phyloP scores from a whole-genome alignment of 2,329 filamentous ascomycete genomes.

The Fusarium staphyleae region DNA sequence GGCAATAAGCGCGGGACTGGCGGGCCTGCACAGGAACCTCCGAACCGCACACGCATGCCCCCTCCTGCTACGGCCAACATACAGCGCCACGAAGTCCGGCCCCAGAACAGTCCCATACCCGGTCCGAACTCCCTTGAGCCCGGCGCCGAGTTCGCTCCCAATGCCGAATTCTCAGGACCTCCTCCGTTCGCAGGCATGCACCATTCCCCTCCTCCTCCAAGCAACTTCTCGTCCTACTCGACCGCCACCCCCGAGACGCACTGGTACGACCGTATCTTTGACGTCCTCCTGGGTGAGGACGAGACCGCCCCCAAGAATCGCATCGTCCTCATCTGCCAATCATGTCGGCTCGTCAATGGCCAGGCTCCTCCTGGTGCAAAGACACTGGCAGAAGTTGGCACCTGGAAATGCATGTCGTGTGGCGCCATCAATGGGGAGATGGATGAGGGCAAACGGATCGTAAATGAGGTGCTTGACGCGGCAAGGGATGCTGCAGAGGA shows the following conservation, averaged over 20 bases:
- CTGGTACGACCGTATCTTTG: conserved; percentile 96
- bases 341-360: conserved; percentile 90
- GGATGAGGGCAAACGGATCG: conserved; percentile 75
- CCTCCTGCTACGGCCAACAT: conserved; percentile 72
- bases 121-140: conserved; percentile 46
- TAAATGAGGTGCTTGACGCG: conserved; percentile 66
- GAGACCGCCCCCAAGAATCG: conserved; percentile 92
- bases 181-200: conserved; percentile 47
- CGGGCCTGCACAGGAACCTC: conserved; percentile 24
- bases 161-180: conserved; percentile 55
- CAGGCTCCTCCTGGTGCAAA: conserved; percentile 90
- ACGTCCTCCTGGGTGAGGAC: conserved; percentile 92
- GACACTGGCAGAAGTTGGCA: conserved; percentile 78
- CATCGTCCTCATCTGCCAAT: conserved; percentile 81
- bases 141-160: conserved; percentile 75
- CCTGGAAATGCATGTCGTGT: conserved; percentile 90
- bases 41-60: conserved; percentile 56
- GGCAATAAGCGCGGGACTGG: conserved; percentile 20
- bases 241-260: conserved; percentile 56
- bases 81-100: conserved; percentile 49
- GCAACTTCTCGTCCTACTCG: conserved; percentile 26
- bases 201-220: conserved; percentile 23
- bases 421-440: conserved; percentile 81
- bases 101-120: conserved; percentile 43
- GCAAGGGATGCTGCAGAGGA: conserved; percentile 24